Conservation (phyloP, 371 early-diverging fungal genomes). For the Blakeslea trispora region DNA sequence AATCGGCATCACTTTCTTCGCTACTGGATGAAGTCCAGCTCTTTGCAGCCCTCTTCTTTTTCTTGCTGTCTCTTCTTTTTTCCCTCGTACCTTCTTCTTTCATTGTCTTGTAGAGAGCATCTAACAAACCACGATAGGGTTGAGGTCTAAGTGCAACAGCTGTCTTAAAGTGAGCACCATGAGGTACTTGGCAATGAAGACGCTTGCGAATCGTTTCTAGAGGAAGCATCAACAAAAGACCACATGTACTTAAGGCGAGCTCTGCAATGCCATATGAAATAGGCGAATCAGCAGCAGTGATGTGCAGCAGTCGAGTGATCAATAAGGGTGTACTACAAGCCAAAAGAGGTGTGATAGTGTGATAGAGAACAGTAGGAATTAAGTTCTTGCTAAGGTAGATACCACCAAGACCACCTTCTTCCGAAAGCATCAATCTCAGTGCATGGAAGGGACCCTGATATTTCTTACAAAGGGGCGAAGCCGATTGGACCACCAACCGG, state of each 20-base stretch:
- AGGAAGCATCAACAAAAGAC: slow-evolving; percentile 78
- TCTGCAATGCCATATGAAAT: slow-evolving; percentile 66
- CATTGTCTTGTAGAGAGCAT: slow-evolving; percentile 79
- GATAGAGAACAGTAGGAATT: slow-evolving; percentile 76
- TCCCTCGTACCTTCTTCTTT: slow-evolving; percentile 82
- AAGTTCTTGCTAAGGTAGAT: slow-evolving; percentile 73
- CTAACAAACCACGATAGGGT: slow-evolving; percentile 86
- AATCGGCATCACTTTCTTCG: slow-evolving; percentile 25
- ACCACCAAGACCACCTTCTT: slow-evolving; percentile 76
- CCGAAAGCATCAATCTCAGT: slow-evolving; percentile 66
- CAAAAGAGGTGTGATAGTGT: slow-evolving; percentile 73
- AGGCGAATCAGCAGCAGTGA: slow-evolving; percentile 68
- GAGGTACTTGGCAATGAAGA: slow-evolving; percentile 73
- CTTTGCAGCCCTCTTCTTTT: neutral
- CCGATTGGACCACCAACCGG: slow-evolving; percentile 71
- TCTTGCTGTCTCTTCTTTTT: slow-evolving; percentile 2
- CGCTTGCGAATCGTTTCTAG: slow-evolving; percentile 87
- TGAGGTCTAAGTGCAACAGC: slow-evolving; percentile 72
- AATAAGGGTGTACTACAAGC: slow-evolving; percentile 66
- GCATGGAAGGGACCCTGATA: slow-evolving; percentile 75
- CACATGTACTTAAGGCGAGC: slow-evolving; percentile 62
- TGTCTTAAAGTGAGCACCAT: slow-evolving; percentile 60
- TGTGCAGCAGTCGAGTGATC: slow-evolving; percentile 66
- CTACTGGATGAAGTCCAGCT: slow-evolving; percentile 9
- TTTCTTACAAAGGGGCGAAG: slow-evolving; percentile 66